Evolutionary conservation across 768 basidiomycete genomes (phyloP), one percentile per base, ranked within the genome.

Genomic region (Auriscalpium microsporum): DNA sequence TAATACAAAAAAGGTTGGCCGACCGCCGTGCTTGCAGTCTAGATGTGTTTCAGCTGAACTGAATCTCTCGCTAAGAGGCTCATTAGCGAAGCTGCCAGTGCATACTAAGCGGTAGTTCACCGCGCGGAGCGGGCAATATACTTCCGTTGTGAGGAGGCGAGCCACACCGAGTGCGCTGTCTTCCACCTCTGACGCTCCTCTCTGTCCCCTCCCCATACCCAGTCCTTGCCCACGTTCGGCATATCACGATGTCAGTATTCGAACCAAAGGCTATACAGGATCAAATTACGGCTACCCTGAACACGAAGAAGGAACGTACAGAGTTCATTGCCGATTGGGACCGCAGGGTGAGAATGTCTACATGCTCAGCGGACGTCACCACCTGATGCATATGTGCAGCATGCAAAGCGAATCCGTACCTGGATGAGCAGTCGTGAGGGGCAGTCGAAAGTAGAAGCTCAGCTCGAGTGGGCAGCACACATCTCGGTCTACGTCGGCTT

Each of bases 381-480:
- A 40, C n/a, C n/a, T n/a, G n/a, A n/a, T n/a, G n/a, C n/a, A 40
- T 16, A 40, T 9, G 10, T 40, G 16, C 9, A 40, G 38, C 10
- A 9, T n/a, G 38, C 38, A 40, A 40, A 40, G 16, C 38, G 38
- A 16, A 9, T 40, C 38, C 9, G 16, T 9, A 16, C 16, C 16
- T 40, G 38, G 53, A 21, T 37, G 46, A 48, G 16, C 33, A 42
- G 46, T 14, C 44, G 42, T 4, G 8, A 8, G 35, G 37, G 35
- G 13, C 54, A 55, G 55, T 40, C 52, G 9, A 47, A 37, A 28
- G 48, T 50, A 16, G 8, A 45, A 7, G 44, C 54, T 10, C 66
- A 67, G 53, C 58, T 65, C 17, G 53, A 59, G 44, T 65, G 60
- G 58, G 66, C 55, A 19, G 58, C 63, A 3, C 21, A 62, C n/a